A percentile compares a stretch with the other conserved stretches of the same genome.
These are phyloP conservation scores for Primulina huaijiensis DNA, from an alignment of 257 asterid species.

Conservation along the genomic window DNA sequence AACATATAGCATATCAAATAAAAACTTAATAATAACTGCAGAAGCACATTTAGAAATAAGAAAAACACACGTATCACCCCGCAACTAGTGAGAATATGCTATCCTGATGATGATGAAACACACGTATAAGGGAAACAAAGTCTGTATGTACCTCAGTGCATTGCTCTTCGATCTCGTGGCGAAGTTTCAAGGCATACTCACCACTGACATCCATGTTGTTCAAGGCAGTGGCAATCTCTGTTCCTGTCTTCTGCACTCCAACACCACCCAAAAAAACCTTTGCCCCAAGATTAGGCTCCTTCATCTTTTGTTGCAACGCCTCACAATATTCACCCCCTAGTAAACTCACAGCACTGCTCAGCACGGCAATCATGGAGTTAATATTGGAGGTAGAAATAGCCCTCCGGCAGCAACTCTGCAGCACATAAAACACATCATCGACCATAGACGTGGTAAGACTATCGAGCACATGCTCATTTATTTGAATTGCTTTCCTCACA, in stretches of 20 bases:
- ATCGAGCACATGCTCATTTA: slow-evolving; percentile 84
- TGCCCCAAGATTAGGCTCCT: slow-evolving; percentile 89
- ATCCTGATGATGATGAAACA: neutral
- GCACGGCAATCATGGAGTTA: slow-evolving; percentile 80
- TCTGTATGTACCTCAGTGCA: slow-evolving; percentile 60
- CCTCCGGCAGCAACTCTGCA: slow-evolving; percentile 95
- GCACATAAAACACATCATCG: slow-evolving; percentile 91
- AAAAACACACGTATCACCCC: neutral
- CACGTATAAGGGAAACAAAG: neutral
- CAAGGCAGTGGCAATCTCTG: slow-evolving; percentile 82
- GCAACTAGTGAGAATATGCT: no score
- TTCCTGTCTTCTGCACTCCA: slow-evolving; percentile 84
- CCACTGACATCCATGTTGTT: slow-evolving; percentile 94
- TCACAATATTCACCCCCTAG: slow-evolving; percentile 81
- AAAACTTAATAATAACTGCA: neutral
- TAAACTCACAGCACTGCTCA: slow-evolving; percentile 81
- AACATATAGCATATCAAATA: neutral
- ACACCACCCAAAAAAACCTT: slow-evolving; percentile 86
- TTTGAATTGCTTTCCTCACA: slow-evolving; percentile 88
- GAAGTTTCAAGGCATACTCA: slow-evolving; percentile 79
- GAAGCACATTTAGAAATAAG: neutral
- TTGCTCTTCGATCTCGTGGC: slow-evolving; percentile 93
- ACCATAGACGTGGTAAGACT: slow-evolving; percentile 96
- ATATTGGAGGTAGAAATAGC: slow-evolving; percentile 82
- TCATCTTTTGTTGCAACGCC: slow-evolving; percentile 84